phyloP scores from a whole-genome alignment of 768 basidiomycete genomes.

The Amanita subjunquillea region DNA sequence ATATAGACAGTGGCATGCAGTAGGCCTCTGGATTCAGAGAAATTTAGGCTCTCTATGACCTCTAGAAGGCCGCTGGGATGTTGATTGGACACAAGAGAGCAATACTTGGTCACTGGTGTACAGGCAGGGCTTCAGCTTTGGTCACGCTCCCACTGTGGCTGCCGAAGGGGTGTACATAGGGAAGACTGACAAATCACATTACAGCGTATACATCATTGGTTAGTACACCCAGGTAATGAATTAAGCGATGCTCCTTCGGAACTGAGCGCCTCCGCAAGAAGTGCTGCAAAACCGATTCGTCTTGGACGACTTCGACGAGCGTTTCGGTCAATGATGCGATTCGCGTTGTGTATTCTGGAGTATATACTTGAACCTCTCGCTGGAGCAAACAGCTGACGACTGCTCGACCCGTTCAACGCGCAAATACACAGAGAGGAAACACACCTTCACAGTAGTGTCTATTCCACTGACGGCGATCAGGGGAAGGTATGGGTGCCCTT shows the following conservation, averaged over 20 bases:
- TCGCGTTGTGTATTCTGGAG: slow-evolving; percentile 42
- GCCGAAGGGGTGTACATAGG: not conserved
- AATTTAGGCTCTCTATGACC: not conserved
- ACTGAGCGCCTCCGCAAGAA: slow-evolving; percentile 12
- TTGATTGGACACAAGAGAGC: not conserved
- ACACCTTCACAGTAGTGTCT: slow-evolving; percentile 74
- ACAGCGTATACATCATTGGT: slow-evolving; percentile 1
- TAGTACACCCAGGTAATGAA: slow-evolving; percentile 3
- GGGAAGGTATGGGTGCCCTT: slow-evolving; percentile 73
- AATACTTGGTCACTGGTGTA: not conserved
- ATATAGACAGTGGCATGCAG: not conserved
- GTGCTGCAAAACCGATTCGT: slow-evolving; percentile 16
- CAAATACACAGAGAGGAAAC: slow-evolving; percentile 4
- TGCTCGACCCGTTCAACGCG: slow-evolving; percentile 3
- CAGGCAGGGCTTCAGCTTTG: not conserved
- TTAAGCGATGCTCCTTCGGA: not conserved
- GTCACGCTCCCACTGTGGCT: not conserved
- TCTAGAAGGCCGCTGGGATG: not conserved
- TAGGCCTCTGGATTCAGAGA: no score
- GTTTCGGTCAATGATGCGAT: slow-evolving; percentile 50
- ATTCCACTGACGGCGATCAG: slow-evolving; percentile 84
- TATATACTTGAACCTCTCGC: slow-evolving; percentile 33
- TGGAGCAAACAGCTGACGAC: slow-evolving; percentile 55
- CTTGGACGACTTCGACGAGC: slow-evolving; percentile 21
- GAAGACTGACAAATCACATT: not conserved